Evolutionary conservation across 805 yeast species (phyloP).

Genomic region (Priceomyces fermenticarens): DNA sequence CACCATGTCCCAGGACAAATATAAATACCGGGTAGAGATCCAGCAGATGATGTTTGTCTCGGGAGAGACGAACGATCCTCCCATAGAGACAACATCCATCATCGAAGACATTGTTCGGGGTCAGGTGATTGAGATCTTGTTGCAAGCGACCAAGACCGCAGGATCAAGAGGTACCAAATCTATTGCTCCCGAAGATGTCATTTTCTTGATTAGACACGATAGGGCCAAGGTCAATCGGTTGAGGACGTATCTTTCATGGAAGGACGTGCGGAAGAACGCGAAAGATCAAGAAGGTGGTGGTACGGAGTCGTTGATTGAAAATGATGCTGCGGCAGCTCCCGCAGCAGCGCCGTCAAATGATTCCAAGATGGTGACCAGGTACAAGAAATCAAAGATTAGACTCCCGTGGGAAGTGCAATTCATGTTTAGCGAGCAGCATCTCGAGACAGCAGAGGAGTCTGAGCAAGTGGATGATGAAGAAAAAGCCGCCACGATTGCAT

Average conservation of each 20-base stretch:
- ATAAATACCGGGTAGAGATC: constrained; percentile 85
- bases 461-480: constrained; percentile 81
- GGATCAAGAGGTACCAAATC: constrained; percentile 76
- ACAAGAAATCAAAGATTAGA: constrained; percentile 73
- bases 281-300: constrained; percentile 56
- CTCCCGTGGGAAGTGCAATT: constrained; percentile 95
- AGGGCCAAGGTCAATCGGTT: constrained; percentile 89
- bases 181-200: constrained; percentile 88
- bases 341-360: constrained; percentile 30
- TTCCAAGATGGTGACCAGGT: constrained; percentile 43
- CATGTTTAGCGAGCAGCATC: constrained; percentile 88
- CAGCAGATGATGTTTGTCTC: constrained; percentile 98
- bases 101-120: constrained; percentile 94
- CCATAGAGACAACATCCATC: constrained; percentile 84
- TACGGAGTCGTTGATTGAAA: constrained; percentile 47
- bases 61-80: constrained; percentile 94
- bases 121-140: constrained; percentile 83
- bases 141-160: constrained; percentile 78
- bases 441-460: constrained; percentile 61
- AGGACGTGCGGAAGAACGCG: constrained; percentile 85
- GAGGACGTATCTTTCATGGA: constrained; percentile 92
- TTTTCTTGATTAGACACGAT: constrained; percentile 88
- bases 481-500: constrained; percentile 81
- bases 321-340: constrained; percentile 43
- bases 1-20: constrained; percentile 33